Percentiles rank a stretch among this genome's conserved stretches.
phyloP scores from a whole-genome alignment of 1,139 yeast genomes.

The Pichia terricola region DNA sequence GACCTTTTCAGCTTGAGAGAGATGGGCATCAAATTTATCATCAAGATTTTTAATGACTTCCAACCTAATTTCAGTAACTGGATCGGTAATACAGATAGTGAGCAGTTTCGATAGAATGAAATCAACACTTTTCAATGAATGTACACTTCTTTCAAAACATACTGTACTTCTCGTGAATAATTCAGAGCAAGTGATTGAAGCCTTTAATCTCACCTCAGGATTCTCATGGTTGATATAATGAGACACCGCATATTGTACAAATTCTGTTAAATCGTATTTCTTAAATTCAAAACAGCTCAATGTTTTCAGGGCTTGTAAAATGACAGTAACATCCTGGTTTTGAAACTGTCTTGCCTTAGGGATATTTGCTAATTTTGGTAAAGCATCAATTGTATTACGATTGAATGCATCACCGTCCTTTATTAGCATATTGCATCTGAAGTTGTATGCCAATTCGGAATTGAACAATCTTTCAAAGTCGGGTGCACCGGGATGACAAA shows the following conservation, averaged over 20 bases:
- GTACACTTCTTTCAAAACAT: conserved; percentile 74
- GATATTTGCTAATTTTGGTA: conserved; percentile 16
- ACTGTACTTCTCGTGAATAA: conserved; percentile 78
- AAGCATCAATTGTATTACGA: conserved; percentile 10
- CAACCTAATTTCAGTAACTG: conserved; percentile 70
- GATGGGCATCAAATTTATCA: conserved; percentile 75
- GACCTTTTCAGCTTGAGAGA: conserved; percentile 90
- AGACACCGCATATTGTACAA: conserved; percentile 75
- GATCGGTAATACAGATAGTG: conserved; percentile 85
- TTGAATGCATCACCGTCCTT: conserved; percentile 46
- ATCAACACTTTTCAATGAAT: conserved; percentile 76
- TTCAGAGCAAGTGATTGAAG: conserved; percentile 75
- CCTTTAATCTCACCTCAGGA: conserved; percentile 71
- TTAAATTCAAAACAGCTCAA: conserved; percentile 67
- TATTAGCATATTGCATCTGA: conserved; percentile 62
- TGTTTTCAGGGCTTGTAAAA: conserved; percentile 64
- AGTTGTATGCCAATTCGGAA: conserved; percentile 60
- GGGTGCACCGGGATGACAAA: conserved; percentile 86
- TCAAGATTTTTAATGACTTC: conserved; percentile 71
- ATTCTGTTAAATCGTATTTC: conserved; percentile 71
- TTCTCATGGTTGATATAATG: conserved; percentile 73
- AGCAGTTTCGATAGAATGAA: conserved; percentile 75
- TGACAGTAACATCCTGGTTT: conserved; percentile 31
- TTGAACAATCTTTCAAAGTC: conserved; percentile 55
- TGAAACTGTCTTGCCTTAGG: conserved; percentile 30